Percentiles rank a stretch among this genome's conserved stretches.
Evolutionary conservation across 805 yeast genomes (phyloP).

Genomic region (Metschnikowia proteae): DNA sequence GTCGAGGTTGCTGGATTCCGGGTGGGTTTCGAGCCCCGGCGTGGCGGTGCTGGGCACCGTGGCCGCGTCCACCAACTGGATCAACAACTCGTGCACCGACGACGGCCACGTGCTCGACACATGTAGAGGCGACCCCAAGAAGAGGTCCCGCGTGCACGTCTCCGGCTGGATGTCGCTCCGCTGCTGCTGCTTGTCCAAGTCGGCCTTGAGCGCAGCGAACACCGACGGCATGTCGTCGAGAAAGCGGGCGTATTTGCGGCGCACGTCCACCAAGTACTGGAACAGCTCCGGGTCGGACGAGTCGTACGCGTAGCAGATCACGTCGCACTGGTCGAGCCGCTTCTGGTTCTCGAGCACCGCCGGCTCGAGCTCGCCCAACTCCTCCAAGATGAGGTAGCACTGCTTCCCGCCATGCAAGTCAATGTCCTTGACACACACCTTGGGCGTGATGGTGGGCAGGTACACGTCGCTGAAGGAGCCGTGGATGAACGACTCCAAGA

Average conservation of each 20-base stretch:
- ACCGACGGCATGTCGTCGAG: constrained; percentile 71
- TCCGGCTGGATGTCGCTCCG: constrained; percentile 85
- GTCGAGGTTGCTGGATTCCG: constrained; percentile 53
- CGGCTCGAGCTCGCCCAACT: constrained; percentile 80
- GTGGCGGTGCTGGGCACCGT: constrained; percentile 73
- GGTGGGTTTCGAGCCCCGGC: constrained; percentile 61
- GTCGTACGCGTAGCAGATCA: constrained; percentile 84
- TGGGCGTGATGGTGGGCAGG: constrained; percentile 78
- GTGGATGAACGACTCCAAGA: constrained; percentile 76
- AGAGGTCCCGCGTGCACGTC: constrained; percentile 63
- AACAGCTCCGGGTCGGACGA: constrained; percentile 96
- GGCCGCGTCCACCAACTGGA: constrained; percentile 86
- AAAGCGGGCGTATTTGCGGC: constrained; percentile 53
- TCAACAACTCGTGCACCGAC: constrained; percentile 77
- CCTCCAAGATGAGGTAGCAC: constrained; percentile 87
- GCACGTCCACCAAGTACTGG: constrained; percentile 70
- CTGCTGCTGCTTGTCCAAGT: constrained; percentile 92
- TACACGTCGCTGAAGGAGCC: constrained; percentile 67
- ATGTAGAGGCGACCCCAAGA: constrained; percentile 79
- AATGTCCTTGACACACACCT: constrained; percentile 84
- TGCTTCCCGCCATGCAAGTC: constrained; percentile 95
- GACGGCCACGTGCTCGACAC: constrained; percentile 88
- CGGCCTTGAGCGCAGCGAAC: constrained; percentile 92
- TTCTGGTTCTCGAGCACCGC: constrained; percentile 70
- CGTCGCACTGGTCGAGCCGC: constrained; percentile 83